Base-by-base conservation (phyloP, 2,329 filamentous ascomycete species). In the Tolypocladium endophyticum region DNA sequence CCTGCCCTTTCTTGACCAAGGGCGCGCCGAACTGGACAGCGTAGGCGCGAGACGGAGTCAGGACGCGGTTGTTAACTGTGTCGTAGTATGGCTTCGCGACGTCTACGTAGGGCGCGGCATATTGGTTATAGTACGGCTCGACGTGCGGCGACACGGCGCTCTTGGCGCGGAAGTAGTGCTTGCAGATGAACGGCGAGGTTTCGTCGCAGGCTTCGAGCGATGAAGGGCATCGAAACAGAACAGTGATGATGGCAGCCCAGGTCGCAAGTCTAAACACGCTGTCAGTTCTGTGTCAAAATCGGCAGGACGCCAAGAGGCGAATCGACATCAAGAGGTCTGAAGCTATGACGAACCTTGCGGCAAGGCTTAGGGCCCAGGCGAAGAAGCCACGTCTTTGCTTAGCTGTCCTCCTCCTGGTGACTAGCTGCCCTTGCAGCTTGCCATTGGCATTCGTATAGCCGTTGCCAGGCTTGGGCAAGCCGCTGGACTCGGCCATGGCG, bases 181-280 rank as follows among this genome's bases (percentile, higher is more conserved):
- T 87, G 82, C 94, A 99, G 62, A 97, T 83, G 64, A 77, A 81
- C 0, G 92, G 89, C 1, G 90, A 89, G 36, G 80, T 75, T 33
- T 88, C 83, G 67, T 84, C 82, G 68, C 94, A 83, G 33, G 84
- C 81, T 35, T 87, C 82, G 61, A 87, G 75, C 11, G 83, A 84
- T 3, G 86, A 78, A 16, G 93, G 93, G 72, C 93, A 99, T 62
- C 87, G 85, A 72, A 99, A 89, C 61, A 93, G 75, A 59, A 94
- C 77, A 30, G 89, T 94, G 62, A 92, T 73, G 64, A 97, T 86
- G 41, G 87, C 82, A 72, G 94, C 96, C 93, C 93, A 99, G 25
- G 90, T 88, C 60, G 87, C 73, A 53, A 97, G 73, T 68, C 93
- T 93, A 63, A 4, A 23, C 33, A 39, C 47, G 35, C 43, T n/a